Evolutionary conservation across 2,329 filamentous ascomycete genomes (phyloP).

Genomic region (Diaporthe australafricana): DNA sequence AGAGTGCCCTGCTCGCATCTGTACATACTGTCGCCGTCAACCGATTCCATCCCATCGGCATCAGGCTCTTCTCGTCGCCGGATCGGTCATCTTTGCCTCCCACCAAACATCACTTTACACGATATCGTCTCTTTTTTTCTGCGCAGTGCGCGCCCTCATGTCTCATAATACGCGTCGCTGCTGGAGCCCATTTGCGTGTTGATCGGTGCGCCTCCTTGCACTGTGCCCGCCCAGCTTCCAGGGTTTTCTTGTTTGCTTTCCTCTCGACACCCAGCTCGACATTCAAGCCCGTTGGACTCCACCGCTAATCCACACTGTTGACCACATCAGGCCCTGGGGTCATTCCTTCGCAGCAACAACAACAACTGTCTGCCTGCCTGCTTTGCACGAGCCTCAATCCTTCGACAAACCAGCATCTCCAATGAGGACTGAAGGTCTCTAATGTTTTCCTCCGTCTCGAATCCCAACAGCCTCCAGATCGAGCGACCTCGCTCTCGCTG

Average conservation of each 20-base stretch:
- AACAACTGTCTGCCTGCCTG: background rate
- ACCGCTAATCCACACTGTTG: constrained; percentile 32
- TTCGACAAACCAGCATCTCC: background rate
- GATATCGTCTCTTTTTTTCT: constrained; percentile 16
- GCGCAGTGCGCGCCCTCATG: constrained; percentile 32
- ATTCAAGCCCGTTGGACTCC: constrained; percentile 26
- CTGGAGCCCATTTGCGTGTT: constrained; percentile 12
- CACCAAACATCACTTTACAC: constrained; percentile 11
- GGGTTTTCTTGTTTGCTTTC: constrained; percentile 30
- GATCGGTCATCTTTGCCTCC: constrained; percentile 7
- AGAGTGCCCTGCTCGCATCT: background rate
- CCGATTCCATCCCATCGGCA: constrained; percentile 9
- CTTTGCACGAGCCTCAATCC: background rate
- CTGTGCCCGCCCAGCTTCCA: constrained; percentile 15
- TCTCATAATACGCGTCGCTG: constrained; percentile 25
- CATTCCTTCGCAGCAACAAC: constrained; percentile 9
- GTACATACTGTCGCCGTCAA: constrained; percentile 15
- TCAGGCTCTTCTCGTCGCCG: constrained; percentile 17
- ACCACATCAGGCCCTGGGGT: constrained; percentile 31
- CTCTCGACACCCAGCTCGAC: constrained; percentile 29
- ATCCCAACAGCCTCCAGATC: constrained; percentile 18
- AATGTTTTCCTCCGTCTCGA: constrained; percentile 32
- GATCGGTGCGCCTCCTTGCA: constrained; percentile 24
- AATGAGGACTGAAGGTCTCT: constrained; percentile 26
- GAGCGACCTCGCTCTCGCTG: constrained; percentile 34